Conservation (phyloP, 768 basidiomycete genomes). For the Lentinula guzmanii region DNA sequence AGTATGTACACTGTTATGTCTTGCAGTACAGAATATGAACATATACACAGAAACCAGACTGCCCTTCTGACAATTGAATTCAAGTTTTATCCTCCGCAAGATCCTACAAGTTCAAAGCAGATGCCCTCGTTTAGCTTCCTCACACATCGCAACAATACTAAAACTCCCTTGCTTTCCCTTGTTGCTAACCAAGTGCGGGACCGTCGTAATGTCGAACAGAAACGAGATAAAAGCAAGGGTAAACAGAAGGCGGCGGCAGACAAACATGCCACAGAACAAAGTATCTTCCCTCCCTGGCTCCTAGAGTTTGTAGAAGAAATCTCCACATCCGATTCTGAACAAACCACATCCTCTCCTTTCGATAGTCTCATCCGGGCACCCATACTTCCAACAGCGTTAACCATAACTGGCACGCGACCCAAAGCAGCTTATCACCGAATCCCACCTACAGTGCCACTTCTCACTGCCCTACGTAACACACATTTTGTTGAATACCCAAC, state of each 20-base stretch:
- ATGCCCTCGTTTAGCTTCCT: conserved; percentile 43
- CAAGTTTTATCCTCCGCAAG: conserved; percentile 50
- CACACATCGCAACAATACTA: conserved; percentile 58
- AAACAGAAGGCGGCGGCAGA: neutral
- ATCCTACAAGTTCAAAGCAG: conserved; percentile 32
- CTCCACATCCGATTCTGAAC: conserved; percentile 22
- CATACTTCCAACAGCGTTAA: conserved; percentile 19
- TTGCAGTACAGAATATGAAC: neutral
- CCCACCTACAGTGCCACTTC: conserved; percentile 43
- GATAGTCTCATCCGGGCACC: conserved; percentile 55
- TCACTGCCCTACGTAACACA: conserved; percentile 44
- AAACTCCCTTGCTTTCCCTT: conserved; percentile 42
- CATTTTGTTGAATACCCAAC: conserved; percentile 82
- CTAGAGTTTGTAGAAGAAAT: conserved; percentile 32
- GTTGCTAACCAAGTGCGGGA: conserved; percentile 36
- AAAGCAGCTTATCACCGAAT: conserved; percentile 50
- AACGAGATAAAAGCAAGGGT: conserved; percentile 36
- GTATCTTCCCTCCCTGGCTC: conserved; percentile 46
- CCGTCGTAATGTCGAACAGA: conserved; percentile 23
- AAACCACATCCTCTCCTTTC: conserved; percentile 49
- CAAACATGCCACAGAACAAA: neutral
- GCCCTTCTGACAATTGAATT: conserved; percentile 71
- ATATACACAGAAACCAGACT: conserved; percentile 49
- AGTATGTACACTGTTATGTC: conserved; percentile 40
- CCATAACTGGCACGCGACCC: conserved; percentile 12